Percentiles rank a stretch among this genome's conserved stretches.
These are phyloP conservation scores for Mycena sanguinolenta DNA, from an alignment of 768 basidiomycete species.

Conservation along the genomic window DNA sequence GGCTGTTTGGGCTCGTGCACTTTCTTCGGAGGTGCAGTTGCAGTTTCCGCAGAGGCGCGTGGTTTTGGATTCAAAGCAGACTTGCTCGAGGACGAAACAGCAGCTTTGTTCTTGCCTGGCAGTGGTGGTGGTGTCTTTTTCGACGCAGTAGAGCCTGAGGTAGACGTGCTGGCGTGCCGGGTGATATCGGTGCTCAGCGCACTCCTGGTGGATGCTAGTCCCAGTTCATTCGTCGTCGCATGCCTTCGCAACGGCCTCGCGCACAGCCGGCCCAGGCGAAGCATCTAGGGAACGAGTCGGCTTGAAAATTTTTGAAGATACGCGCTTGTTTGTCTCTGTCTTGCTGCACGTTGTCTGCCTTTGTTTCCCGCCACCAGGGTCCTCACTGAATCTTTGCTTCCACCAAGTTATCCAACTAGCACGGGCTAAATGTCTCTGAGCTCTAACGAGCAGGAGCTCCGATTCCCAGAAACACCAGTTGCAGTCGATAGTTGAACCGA, in stretches of 20 bases:
- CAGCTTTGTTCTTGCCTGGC: neutral
- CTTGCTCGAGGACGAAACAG: neutral
- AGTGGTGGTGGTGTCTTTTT: slow-evolving; percentile 13
- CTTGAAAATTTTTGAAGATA: slow-evolving; percentile 4
- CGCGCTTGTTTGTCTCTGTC: slow-evolving; percentile 11
- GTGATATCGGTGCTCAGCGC: neutral
- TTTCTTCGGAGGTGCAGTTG: neutral
- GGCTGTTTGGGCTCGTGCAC: slow-evolving; percentile 24
- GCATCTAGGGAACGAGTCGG: slow-evolving; percentile 15
- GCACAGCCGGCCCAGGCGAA: slow-evolving; percentile 30
- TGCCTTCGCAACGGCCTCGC: slow-evolving; percentile 1
- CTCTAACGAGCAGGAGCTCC: too few relatives aligned
- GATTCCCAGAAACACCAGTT: too few relatives aligned
- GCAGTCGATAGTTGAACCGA: too few relatives aligned
- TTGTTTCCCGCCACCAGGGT: neutral
- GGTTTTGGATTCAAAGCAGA: slow-evolving; percentile 1
- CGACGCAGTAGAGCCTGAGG: neutral
- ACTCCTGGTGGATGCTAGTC: neutral
- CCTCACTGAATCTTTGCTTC: too few relatives aligned
- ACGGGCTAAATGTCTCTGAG: too few relatives aligned
- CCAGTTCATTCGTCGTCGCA: slow-evolving; percentile 7
- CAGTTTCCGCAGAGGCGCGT: neutral
- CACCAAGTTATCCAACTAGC: too few relatives aligned
- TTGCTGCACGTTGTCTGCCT: neutral
- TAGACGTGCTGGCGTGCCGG: slow-evolving; percentile 14